These are phyloP conservation scores for Penicillium fuscoglaucum DNA, from an alignment of 2,329 filamentous ascomycete genomes.

Conservation along the genomic window DNA sequence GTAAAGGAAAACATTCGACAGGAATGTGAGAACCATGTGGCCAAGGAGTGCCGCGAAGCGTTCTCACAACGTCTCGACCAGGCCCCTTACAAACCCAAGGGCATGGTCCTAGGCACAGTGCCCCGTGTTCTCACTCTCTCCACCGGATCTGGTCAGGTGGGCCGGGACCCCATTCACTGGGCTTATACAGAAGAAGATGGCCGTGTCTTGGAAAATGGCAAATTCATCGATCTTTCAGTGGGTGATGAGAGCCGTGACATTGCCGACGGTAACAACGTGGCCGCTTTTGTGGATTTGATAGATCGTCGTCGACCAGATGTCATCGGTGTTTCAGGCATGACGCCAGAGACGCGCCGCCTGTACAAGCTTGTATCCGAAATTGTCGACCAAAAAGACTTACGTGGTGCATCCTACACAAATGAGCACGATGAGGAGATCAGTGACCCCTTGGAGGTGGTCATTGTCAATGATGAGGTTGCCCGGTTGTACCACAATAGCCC, in stretches of 20 bases:
- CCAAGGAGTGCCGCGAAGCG: slow-evolving; percentile 83
- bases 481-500: slow-evolving; percentile 90
- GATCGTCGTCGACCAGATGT: slow-evolving; percentile 83
- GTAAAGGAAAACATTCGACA: slow-evolving; percentile 94
- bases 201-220: slow-evolving; percentile 82
- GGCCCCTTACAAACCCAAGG: slow-evolving; percentile 92
- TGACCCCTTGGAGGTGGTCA: slow-evolving; percentile 81
- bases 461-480: slow-evolving; percentile 97
- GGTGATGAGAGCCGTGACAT: slow-evolving; percentile 66
- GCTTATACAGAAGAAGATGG: slow-evolving; percentile 93
- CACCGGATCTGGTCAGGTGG: slow-evolving; percentile 76
- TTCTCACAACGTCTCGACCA: slow-evolving; percentile 91
- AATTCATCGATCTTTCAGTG: slow-evolving; percentile 73
- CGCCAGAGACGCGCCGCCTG: slow-evolving; percentile 80
- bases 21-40: slow-evolving; percentile 88
- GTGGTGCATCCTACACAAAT: slow-evolving; percentile 79
- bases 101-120: slow-evolving; percentile 82
- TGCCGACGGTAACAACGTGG: slow-evolving; percentile 64
- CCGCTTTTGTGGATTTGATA: slow-evolving; percentile 75
- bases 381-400: slow-evolving; percentile 73
- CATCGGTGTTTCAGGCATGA: slow-evolving; percentile 83
- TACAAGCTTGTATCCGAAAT: slow-evolving; percentile 78
- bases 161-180: slow-evolving; percentile 78
- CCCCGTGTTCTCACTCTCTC: slow-evolving; percentile 85
- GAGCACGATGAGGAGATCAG: slow-evolving; percentile 73